phyloP scores from a whole-genome alignment of 805 yeast species.

The Kodamaea jinghongensis region DNA sequence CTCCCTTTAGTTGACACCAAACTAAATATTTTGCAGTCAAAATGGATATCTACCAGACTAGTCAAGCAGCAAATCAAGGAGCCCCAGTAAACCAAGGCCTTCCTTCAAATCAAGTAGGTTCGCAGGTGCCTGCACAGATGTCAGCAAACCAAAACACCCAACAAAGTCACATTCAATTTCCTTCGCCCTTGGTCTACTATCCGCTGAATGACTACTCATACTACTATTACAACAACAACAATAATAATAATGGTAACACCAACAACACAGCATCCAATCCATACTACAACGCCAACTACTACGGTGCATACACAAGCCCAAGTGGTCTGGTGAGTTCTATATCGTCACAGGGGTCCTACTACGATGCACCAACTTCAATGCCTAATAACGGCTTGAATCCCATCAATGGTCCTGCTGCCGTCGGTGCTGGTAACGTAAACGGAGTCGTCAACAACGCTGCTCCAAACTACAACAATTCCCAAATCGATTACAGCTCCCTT shows the following conservation, averaged over 20 bases:
- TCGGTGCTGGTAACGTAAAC: too few species aligned
- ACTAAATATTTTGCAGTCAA: too few species aligned
- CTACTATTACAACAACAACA: conserved; percentile 9
- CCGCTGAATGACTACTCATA: conserved; percentile 11
- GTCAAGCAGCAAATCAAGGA: neutral
- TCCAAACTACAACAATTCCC: conserved; percentile 5
- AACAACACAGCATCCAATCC: conserved; percentile 5
- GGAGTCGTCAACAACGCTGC: neutral
- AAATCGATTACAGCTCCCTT: conserved; percentile 34
- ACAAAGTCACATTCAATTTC: conserved; percentile 1
- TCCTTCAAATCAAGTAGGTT: neutral
- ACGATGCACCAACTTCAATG: too few species aligned
- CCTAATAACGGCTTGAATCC: neutral
- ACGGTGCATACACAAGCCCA: conserved; percentile 7
- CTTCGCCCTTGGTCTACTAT: conserved; percentile 5
- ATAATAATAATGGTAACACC: conserved; percentile 5
- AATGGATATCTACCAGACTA: too few species aligned
- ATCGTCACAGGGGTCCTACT: too few species aligned
- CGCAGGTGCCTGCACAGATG: conserved; percentile 1
- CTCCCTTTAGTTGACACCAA: neutral
- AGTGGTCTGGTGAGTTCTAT: conserved; percentile 4
- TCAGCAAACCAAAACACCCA: conserved; percentile 1
- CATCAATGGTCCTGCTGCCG: too few species aligned
- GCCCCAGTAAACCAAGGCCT: neutral
- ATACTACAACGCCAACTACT: conserved; percentile 4